Conservation (phyloP, 2,329 filamentous ascomycete species). For the Colletotrichum liaoningense region DNA sequence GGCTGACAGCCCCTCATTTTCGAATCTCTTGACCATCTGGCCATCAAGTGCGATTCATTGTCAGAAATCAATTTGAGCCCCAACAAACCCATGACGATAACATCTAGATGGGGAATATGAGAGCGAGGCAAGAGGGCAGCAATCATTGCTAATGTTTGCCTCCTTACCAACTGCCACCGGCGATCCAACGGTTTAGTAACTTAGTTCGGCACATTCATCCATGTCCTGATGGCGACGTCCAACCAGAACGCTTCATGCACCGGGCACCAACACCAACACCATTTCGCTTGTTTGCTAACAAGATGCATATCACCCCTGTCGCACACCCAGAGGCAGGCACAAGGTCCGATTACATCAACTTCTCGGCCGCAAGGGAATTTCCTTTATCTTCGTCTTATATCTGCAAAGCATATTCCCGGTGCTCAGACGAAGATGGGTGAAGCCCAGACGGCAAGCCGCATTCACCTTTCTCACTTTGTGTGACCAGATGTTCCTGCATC, state of each 20-base stretch:
- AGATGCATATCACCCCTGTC: neutral
- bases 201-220: neutral
- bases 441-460: neutral
- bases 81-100: neutral
- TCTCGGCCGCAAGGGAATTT: neutral
- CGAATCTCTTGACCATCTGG: neutral
- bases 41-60: neutral
- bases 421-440: neutral
- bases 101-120: neutral
- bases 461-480: neutral
- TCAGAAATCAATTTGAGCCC: neutral
- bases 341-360: neutral
- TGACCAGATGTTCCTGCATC: neutral
- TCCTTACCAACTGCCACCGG: neutral
- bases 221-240: neutral
- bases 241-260: neutral
- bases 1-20: neutral
- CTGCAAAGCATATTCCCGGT: neutral
- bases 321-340: neutral
- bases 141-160: neutral
- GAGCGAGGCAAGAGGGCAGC: neutral
- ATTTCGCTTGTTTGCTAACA: neutral
- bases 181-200: neutral
- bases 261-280: neutral
- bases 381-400: neutral